Evolutionary conservation across 2,329 filamentous ascomycete genomes (phyloP), one percentile per base, ranked within the genome.

Genomic region (Cytospora chrysosperma): DNA sequence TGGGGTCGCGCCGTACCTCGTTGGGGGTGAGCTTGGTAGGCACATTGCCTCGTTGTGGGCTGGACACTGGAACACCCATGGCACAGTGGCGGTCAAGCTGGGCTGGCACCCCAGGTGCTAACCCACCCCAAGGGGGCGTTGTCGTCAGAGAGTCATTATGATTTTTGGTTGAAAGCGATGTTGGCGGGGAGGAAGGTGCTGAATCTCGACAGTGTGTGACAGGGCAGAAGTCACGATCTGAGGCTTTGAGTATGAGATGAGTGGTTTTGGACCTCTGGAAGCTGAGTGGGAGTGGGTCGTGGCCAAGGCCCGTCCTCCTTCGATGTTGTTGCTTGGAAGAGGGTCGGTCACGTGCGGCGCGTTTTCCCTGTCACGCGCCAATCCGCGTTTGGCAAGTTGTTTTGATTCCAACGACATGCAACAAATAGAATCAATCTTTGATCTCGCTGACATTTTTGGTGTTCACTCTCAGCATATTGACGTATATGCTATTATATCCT

Each of bases 51-150:
- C 9, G 32, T 6, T 15, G 15, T 50, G 54, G 32, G 60, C 60
- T 26, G 60, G 34, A 3, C 60, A 62, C 8, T 58, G 56, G 60
- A 62, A 62, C 55, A 53, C 54, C n/a, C 19, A 32, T 3, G 32
- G 28, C 21, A 58, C 60, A 2, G 47, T 47, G n/a, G 47, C 17
- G 9, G 50, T 19, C 9, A 24, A 43, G 26, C 49, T 62, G 26
- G 60, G 55, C 60, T 62, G 54, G 60, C 30, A 58, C 21, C 60
- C 60, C n/a, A n/a, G n/a, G n/a, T n/a, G n/a, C n/a, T n/a, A 10
- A 4, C 17, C 8, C 34, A 62, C 50, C 24, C 19, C 13, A 5
- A 24, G 9, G 54, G 49, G 30, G 60, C 50, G 15, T 28, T n/a
- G 15, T 17, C n/a, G 21, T 37, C 26, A 3, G 47, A n/a, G 6